Percentiles rank a stretch among this genome's conserved stretches.
Conservation (phyloP, 73 alveolate species). For the Stentor coeruleus region DNA sequence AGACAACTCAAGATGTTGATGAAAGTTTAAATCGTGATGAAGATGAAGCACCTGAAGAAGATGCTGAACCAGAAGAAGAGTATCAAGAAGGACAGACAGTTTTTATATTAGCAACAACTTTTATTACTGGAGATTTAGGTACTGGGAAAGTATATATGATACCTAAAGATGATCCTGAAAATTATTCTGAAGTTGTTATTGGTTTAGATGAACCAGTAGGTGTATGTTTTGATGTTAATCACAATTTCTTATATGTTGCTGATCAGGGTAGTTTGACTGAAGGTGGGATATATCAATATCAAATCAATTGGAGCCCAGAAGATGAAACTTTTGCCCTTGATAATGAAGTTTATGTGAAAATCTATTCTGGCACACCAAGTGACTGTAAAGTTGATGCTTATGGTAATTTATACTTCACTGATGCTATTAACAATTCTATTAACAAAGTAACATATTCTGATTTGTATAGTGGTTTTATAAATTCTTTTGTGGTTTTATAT, state of each 20-base stretch:
- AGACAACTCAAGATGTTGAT: background rate
- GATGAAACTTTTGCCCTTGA: background rate
- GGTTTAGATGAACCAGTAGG: slow-evolving; percentile 6
- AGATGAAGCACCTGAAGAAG: background rate
- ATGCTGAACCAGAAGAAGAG: background rate
- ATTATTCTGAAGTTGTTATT: background rate
- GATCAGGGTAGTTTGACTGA: background rate
- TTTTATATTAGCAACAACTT: background rate
- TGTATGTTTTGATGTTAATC: slow-evolving; percentile 1
- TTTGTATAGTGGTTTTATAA: background rate
- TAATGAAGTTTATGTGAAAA: background rate
- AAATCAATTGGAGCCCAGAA: background rate
- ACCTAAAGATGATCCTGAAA: background rate
- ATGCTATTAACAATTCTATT: background rate
- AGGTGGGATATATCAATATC: background rate
- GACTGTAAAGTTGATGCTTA: slow-evolving; percentile 22
- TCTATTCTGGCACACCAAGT: background rate
- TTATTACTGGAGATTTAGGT: background rate
- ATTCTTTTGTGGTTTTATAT: background rate
- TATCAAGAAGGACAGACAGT: background rate
- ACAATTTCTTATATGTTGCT: slow-evolving; percentile 1
- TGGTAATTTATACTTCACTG: slow-evolving; percentile 10
- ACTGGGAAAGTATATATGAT: background rate
- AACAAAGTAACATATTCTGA: background rate
- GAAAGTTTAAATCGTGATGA: background rate